phyloP scores from a whole-genome alignment of 495 filamentous ascomycete genomes.

The Annulohypoxylon nitens region DNA sequence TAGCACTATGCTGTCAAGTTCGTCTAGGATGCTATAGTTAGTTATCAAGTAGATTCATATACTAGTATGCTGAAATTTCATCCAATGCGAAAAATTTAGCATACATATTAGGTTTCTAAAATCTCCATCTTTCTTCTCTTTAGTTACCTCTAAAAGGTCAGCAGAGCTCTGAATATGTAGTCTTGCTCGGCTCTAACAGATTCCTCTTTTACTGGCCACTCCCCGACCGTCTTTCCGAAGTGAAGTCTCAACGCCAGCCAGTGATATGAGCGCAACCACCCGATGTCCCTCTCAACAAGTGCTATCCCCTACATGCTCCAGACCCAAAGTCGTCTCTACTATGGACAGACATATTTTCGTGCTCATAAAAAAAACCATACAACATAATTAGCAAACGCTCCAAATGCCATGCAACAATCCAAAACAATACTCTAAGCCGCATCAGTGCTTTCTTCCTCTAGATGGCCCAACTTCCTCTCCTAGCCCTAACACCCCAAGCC shows the following conservation, averaged over 20 bases:
- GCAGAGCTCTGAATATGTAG: background rate
- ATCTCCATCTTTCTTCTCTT: background rate
- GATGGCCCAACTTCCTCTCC: constrained; percentile 87
- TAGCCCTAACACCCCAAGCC: constrained; percentile 78
- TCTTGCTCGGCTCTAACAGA: constrained; percentile 14
- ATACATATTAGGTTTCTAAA: background rate
- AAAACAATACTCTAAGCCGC: background rate
- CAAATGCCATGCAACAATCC: constrained; percentile 24
- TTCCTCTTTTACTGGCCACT: constrained; percentile 19
- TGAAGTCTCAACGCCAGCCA: constrained; percentile 25
- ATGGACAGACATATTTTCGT: constrained; percentile 13
- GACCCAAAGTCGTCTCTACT: constrained; percentile 1
- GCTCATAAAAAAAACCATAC: background rate
- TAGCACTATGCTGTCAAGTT: background rate
- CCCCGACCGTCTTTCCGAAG: background rate
- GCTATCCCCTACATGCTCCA: constrained; percentile 16
- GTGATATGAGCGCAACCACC: constrained; percentile 10
- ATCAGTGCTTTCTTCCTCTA: constrained; percentile 51
- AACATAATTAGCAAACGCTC: constrained; percentile 16
- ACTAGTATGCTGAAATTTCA: background rate
- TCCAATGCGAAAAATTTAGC: background rate
- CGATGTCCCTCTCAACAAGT: background rate
- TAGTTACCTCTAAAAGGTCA: background rate
- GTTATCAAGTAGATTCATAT: background rate
- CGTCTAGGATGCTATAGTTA: background rate